Evolutionary conservation across 768 basidiomycete genomes (phyloP).

Genomic region (Termitomyces sp.): DNA sequence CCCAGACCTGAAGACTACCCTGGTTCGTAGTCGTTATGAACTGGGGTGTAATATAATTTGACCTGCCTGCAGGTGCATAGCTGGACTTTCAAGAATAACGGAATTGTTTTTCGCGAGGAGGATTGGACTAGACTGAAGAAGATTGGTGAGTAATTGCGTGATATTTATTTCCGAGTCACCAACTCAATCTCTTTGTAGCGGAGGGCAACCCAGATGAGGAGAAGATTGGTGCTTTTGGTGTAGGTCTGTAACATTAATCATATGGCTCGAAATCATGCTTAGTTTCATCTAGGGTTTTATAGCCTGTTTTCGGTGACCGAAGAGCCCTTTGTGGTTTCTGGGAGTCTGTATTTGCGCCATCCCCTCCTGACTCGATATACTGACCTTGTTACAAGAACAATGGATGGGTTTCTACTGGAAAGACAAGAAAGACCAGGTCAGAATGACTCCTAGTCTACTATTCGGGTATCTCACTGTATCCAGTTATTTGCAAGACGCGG

Average conservation of each 20-base stretch:
- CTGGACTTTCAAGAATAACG: constrained; percentile 89
- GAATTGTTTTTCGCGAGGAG: constrained; percentile 72
- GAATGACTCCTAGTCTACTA: not conserved
- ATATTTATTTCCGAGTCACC: not conserved
- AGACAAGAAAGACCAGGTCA: constrained; percentile 82
- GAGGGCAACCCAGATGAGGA: constrained; percentile 93
- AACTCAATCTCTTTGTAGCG: constrained; percentile 35
- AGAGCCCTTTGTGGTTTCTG: constrained; percentile 77
- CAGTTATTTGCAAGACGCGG: constrained; percentile 85
- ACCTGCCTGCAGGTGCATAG: constrained; percentile 50
- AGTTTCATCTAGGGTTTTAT: constrained; percentile 51
- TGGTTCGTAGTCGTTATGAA: constrained; percentile 31
- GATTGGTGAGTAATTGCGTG: constrained; percentile 50
- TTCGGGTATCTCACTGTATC: constrained; percentile 3
- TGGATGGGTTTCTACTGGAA: constrained; percentile 99
- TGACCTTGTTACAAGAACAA: constrained; percentile 43
- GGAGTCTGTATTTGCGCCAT: constrained; percentile 38
- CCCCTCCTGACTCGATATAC: constrained; percentile 15
- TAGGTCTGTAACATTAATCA: constrained; percentile 39
- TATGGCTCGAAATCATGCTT: not conserved
- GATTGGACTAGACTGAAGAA: constrained; percentile 90
- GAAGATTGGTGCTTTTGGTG: constrained; percentile 94
- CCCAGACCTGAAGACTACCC: constrained; percentile 61
- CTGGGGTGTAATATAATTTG: not conserved
- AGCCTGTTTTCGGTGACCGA: constrained; percentile 81